Base-by-base conservation (phyloP, 441 rosid genomes). In the Pelargonium citronellum region DNA sequence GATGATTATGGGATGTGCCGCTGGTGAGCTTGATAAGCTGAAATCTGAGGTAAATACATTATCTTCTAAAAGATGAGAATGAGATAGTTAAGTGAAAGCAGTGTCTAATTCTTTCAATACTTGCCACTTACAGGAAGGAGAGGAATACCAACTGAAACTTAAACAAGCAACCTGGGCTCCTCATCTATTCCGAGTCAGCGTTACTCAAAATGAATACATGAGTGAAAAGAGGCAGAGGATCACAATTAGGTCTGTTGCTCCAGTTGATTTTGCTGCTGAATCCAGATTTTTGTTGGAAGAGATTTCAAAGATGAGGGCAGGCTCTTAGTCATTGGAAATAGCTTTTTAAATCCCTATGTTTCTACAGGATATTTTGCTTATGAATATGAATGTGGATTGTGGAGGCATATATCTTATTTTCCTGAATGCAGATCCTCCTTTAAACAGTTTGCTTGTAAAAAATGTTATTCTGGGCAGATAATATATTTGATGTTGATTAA, bases 181-280 rank as follows among this genome's bases (percentile, higher is more conserved):
- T 78, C 90, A 90, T 83, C 73, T 85, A 64, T 87, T 94, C 73
- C 77, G 89, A 60, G 83, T 91, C 39, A 86, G 96, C 62, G 92
- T 90, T 37, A 16, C 87, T 9, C 99, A 86, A 75, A 78, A 85
- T 0, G 96, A 94, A 73, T 94, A 91, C 77, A 94, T 88, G 65
- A 84, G 83, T 41, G 98, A 94, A 79, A 91, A 91, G 85, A 84
- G 92, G 73, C 98, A 88, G 74, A 87, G 98, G 85, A 78, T 94
- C 67, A 89, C 97, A 13, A 87, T 85, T 12, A 90, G 78, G 81
- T 89, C 79, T 34, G 87, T 81, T 63, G 83, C 95, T 66, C 87
- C 92, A 2, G 80, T 91, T 51, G 97, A 94, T 79, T 94, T 82
- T 79, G 87, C 92, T 72, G 87, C 89, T 30, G 97, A 94, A 78